Conservation (phyloP, 495 filamentous ascomycete species). For the Glutinoglossum americanum region DNA sequence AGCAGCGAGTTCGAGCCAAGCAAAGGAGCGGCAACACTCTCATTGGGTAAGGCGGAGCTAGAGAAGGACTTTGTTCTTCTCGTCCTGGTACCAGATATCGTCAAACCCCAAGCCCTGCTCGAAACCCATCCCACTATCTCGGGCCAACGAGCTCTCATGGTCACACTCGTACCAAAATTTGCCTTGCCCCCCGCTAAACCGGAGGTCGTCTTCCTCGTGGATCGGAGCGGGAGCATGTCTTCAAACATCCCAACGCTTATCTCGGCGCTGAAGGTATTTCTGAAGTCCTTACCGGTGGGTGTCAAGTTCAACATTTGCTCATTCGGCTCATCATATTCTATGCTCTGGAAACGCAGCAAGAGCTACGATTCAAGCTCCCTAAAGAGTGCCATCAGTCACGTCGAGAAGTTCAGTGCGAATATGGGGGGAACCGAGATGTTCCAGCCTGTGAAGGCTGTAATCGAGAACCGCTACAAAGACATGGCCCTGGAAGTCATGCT, state of each 20-base stretch:
- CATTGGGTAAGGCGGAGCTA: slow-evolving; percentile 24
- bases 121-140: slow-evolving; percentile 38
- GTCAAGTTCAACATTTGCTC: slow-evolving; percentile 57
- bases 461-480: slow-evolving; percentile 27
- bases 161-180: slow-evolving; percentile 45
- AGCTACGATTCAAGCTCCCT: slow-evolving; percentile 31
- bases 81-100: slow-evolving; percentile 30
- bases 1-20: slow-evolving; percentile 25
- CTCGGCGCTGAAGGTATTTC: slow-evolving; percentile 39
- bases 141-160: slow-evolving; percentile 41
- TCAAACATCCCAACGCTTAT: slow-evolving; percentile 30
- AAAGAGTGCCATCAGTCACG: slow-evolving; percentile 26
- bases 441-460: slow-evolving; percentile 26
- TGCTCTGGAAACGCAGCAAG: slow-evolving; percentile 37
- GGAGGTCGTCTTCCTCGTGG: slow-evolving; percentile 51
- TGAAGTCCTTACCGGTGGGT: slow-evolving; percentile 46
- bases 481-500: slow-evolving; percentile 41
- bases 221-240: slow-evolving; percentile 45
- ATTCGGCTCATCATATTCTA: slow-evolving; percentile 31
- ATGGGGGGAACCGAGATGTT: slow-evolving; percentile 53
- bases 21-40: slow-evolving; percentile 38
- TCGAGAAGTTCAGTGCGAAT: slow-evolving; percentile 25
- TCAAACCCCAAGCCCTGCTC: slow-evolving; percentile 35
- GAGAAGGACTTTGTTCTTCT: slow-evolving; percentile 32
- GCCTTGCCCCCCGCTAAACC: slow-evolving; percentile 27